Percentiles rank a stretch among this genome's conserved stretches.
These are phyloP conservation scores for Choiromyces venosus DNA, from an alignment of 495 filamentous ascomycete species.

Conservation along the genomic window DNA sequence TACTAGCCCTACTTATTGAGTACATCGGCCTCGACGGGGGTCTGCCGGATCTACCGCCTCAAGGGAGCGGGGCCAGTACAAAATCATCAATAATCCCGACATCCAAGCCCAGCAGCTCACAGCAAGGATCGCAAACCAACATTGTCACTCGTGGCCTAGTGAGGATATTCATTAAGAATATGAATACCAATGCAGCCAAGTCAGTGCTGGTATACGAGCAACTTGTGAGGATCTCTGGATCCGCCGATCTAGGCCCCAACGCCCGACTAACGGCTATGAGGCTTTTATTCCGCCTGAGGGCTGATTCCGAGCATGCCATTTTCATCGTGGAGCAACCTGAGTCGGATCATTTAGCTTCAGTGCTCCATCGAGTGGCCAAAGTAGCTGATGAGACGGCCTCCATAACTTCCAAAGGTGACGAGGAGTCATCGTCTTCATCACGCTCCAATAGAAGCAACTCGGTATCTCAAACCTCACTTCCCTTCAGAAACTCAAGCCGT, in stretches of 20 bases:
- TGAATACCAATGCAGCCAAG: slow-evolving; percentile 54
- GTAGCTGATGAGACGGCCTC: slow-evolving; percentile 36
- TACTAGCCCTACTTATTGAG: slow-evolving; percentile 49
- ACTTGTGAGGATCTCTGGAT: slow-evolving; percentile 56
- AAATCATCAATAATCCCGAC: slow-evolving; percentile 31
- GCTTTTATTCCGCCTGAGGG: slow-evolving; percentile 74
- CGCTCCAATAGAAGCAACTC: slow-evolving; percentile 38
- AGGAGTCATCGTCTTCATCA: slow-evolving; percentile 32
- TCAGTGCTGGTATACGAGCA: slow-evolving; percentile 50
- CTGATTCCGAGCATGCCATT: slow-evolving; percentile 68
- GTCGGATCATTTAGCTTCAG: slow-evolving; percentile 62
- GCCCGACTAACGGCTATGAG: slow-evolving; percentile 76
- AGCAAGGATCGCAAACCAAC: slow-evolving; percentile 46
- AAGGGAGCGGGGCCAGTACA: slow-evolving; percentile 1
- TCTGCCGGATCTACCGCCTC: slow-evolving; percentile 7
- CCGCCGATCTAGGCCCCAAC: slow-evolving; percentile 54
- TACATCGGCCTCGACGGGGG: slow-evolving; percentile 31
- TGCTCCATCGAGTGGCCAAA: slow-evolving; percentile 60
- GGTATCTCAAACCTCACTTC: slow-evolving; percentile 32
- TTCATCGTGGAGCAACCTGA: slow-evolving; percentile 62
- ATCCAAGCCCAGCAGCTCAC: slow-evolving; percentile 21
- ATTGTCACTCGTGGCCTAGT: slow-evolving; percentile 55
- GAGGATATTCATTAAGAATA: slow-evolving; percentile 56
- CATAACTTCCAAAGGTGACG: slow-evolving; percentile 10
- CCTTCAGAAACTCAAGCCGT: slow-evolving; percentile 27